Percentiles rank a stretch among this genome's conserved stretches.
These are phyloP conservation scores for Penicillium malachiteum DNA, from an alignment of 495 filamentous ascomycete genomes.

Conservation along the genomic window DNA sequence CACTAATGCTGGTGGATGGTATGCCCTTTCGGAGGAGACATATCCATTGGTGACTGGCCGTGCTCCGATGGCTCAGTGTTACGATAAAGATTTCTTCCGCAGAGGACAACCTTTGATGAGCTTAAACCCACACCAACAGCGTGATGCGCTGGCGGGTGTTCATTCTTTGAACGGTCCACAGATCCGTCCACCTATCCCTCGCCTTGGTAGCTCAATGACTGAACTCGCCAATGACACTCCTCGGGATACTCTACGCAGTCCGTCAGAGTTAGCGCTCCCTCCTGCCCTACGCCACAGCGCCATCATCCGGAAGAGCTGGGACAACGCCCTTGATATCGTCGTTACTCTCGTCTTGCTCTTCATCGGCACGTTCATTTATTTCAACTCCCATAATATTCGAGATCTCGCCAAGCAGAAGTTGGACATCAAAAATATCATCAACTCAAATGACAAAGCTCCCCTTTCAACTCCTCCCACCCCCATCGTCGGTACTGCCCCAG, in stretches of 20 bases:
- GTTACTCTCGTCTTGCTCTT: conserved; percentile 46
- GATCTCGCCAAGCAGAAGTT: conserved; percentile 51
- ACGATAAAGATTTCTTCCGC: conserved; percentile 57
- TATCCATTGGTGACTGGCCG: conserved; percentile 80
- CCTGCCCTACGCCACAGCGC: conserved; percentile 47
- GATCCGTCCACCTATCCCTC: conserved; percentile 34
- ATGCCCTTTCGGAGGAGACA: conserved; percentile 82
- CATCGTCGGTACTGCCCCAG: conserved; percentile 25
- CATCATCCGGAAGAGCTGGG: conserved; percentile 54
- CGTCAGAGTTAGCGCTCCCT: conserved; percentile 45
- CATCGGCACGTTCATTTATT: conserved; percentile 48
- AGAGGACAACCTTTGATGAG: conserved; percentile 42
- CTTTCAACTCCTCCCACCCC: conserved; percentile 48
- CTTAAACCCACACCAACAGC: conserved; percentile 41
- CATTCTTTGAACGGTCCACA: conserved; percentile 47
- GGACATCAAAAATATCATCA: conserved; percentile 53
- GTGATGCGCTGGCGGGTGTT: conserved; percentile 53
- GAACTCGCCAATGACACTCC: conserved; percentile 45
- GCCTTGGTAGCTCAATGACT: conserved; percentile 31
- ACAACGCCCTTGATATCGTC: conserved; percentile 53
- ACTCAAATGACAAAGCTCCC: conserved; percentile 41
- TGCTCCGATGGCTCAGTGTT: conserved; percentile 62
- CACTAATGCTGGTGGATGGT: conserved; percentile 84
- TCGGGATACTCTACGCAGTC: conserved; percentile 33
- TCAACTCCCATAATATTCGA: conserved; percentile 49